Base-by-base conservation (phyloP, 2,329 filamentous ascomycete species). In the Diaporthe citri region DNA sequence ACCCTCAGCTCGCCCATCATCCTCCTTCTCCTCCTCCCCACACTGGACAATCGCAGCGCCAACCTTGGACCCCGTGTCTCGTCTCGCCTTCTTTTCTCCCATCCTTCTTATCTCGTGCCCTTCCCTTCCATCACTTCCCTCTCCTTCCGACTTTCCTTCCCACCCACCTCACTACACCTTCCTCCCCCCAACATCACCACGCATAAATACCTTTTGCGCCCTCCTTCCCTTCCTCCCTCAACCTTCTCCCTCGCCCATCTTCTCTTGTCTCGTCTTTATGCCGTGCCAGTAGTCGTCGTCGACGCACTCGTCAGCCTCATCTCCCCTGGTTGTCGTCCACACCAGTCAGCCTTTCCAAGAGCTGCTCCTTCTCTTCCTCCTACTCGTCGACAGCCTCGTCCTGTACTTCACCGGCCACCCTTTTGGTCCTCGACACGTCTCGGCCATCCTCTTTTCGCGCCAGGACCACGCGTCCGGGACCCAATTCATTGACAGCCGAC, bases 121-220 rank as follows among this genome's bases (percentile, higher is more conserved):
- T 74, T 77, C 77, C 76, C 77, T 75, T 76, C 69, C 74, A 79
- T 76, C 74, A 73, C 72, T 77, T 71, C 78, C 79, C 78, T 78
- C 76, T 78, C 73, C 76, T 80, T 78, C 78, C 78, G 78, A 78
- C 78, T 82, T 75, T 78, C 77, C 78, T 79, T 79, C 80, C 77
- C 76, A 74, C 80, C 76, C 75, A 75, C 74, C 77, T 77, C 77
- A 78, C 75, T 74, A 79, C 77, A 76, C 76, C 73, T 77, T 71
- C 56, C 73, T 60, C 46, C 59, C 75, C 73, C 76, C n/a, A 36
- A 62, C 62, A 56, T 55, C 72, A 72, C 69, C 64, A 71, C 55
- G 41, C 70, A 64, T 72, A 72, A 72, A 72, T 72, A 72, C 70
- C 71, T 77, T 77, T 73, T 55, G 70, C 71, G 74, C 77, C 77